Percentiles rank a stretch among this genome's conserved stretches.
These are phyloP conservation scores for Colletotrichum spaethianum DNA, from an alignment of 2,329 filamentous ascomycete species.

Conservation along the genomic window DNA sequence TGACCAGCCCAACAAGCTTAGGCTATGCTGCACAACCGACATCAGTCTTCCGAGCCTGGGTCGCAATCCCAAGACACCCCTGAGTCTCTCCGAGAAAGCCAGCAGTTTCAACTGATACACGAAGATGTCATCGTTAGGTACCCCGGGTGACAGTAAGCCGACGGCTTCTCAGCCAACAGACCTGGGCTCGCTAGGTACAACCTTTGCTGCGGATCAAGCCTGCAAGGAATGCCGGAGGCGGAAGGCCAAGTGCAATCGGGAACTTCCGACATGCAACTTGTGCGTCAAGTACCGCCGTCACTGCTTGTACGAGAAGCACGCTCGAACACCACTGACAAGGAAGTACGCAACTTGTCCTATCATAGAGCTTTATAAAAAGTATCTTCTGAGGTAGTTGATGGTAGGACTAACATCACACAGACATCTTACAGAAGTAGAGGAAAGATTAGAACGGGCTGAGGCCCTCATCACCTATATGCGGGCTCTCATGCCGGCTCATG, in stretches of 20 bases:
- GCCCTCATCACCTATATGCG: constrained; percentile 50
- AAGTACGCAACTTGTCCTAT: constrained; percentile 51
- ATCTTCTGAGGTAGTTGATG: neutral
- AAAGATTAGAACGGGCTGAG: constrained; percentile 54
- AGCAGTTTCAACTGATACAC: neutral
- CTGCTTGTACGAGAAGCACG: constrained; percentile 64
- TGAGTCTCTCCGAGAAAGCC: neutral
- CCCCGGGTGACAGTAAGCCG: constrained; percentile 10
- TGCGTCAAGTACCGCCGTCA: constrained; percentile 60
- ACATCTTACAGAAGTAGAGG: constrained; percentile 60
- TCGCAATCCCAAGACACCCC: neutral
- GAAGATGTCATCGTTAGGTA: constrained; percentile 25
- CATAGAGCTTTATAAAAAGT: neutral
- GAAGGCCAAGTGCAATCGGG: constrained; percentile 56
- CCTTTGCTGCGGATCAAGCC: constrained; percentile 51
- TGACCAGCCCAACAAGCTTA: neutral
- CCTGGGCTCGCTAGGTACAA: constrained; percentile 31
- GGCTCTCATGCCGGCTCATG: constrained; percentile 46
- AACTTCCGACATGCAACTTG: constrained; percentile 54
- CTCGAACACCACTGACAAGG: constrained; percentile 62
- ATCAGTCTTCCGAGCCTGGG: neutral
- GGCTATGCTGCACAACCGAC: constrained; percentile 2
- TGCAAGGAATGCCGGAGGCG: constrained; percentile 58
- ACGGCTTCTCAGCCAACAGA: constrained; percentile 3
- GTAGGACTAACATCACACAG: constrained; percentile 41